Evolutionary conservation across 495 filamentous ascomycete genomes (phyloP).

Genomic region (Neurospora africana): DNA sequence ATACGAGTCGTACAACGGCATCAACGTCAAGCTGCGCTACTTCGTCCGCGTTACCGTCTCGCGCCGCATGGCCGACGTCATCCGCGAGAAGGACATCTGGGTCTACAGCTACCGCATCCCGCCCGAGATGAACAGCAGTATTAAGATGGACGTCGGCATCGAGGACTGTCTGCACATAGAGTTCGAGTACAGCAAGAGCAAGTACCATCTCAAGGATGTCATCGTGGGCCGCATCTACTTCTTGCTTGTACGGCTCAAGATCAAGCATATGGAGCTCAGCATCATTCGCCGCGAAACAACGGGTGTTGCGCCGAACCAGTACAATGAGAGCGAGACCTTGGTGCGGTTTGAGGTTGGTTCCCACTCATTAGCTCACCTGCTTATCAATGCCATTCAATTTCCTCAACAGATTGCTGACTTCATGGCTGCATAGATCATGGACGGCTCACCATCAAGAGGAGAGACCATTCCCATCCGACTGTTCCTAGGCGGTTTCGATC

Average conservation of each 20-base stretch:
- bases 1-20: constrained; percentile 99
- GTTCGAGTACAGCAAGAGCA: constrained; percentile 98
- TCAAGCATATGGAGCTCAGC: constrained; percentile 98
- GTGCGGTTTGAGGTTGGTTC: constrained; percentile 83
- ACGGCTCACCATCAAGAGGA: constrained; percentile 91
- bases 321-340: constrained; percentile 97
- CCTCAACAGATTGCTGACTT: constrained; percentile 2
- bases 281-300: constrained; percentile 97
- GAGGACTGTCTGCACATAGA: constrained; percentile 99
- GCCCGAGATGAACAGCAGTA: constrained; percentile 92
- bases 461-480: constrained; percentile 97
- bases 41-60: constrained; percentile 96
- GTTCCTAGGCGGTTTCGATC: constrained; percentile 95
- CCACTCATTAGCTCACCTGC: not conserved
- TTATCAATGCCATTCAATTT: not conserved
- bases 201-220: constrained; percentile 98
- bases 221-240: constrained; percentile 99
- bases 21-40: constrained; percentile 98
- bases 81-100: constrained; percentile 99
- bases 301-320: constrained; percentile 97
- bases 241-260: constrained; percentile 93
- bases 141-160: constrained; percentile 99
- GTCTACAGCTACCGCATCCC: constrained; percentile 98
- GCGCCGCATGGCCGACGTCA: constrained; percentile 91
- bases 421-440: constrained; percentile 70